phyloP scores from a whole-genome alignment of 441 rosid species.

The Aquilaria agallochum region DNA sequence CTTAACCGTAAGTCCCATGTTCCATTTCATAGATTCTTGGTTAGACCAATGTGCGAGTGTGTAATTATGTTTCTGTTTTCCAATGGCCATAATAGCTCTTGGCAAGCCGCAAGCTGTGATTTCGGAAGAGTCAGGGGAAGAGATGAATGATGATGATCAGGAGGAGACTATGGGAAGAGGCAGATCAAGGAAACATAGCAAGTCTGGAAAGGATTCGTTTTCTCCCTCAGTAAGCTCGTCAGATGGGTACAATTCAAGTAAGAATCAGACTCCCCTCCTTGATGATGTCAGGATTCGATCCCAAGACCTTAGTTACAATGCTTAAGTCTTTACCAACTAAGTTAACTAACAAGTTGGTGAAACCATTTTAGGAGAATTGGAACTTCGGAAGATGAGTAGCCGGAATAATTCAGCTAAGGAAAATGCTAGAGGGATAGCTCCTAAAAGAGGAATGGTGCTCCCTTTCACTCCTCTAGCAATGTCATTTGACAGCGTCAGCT shows the following conservation, averaged over 20 bases:
- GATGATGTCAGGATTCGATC: too few relatives aligned
- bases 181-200: conserved; percentile 20
- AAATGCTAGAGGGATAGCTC: conserved; percentile 30
- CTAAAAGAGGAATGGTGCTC: conserved; percentile 85
- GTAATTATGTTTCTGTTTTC: background rate
- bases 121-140: conserved; percentile 51
- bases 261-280: conserved; percentile 10
- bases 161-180: conserved; percentile 23
- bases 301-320: too few relatives aligned
- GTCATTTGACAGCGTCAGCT: conserved; percentile 74
- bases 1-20: conserved; percentile 59
- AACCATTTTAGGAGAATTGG: conserved; percentile 45
- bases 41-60: too few relatives aligned
- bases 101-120: conserved; percentile 69
- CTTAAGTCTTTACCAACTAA: background rate
- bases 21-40: background rate
- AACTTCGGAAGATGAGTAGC: conserved; percentile 34
- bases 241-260: conserved; percentile 45
- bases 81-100: conserved; percentile 34
- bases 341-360: background rate
- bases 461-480: conserved; percentile 89
- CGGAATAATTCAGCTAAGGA: conserved; percentile 27
- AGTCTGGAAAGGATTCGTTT: conserved; percentile 24
- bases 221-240: conserved; percentile 31
- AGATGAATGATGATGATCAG: conserved; percentile 21